Evolutionary conservation across 2,329 filamentous ascomycete genomes (phyloP).

Genomic region (Phoma herbarum): DNA sequence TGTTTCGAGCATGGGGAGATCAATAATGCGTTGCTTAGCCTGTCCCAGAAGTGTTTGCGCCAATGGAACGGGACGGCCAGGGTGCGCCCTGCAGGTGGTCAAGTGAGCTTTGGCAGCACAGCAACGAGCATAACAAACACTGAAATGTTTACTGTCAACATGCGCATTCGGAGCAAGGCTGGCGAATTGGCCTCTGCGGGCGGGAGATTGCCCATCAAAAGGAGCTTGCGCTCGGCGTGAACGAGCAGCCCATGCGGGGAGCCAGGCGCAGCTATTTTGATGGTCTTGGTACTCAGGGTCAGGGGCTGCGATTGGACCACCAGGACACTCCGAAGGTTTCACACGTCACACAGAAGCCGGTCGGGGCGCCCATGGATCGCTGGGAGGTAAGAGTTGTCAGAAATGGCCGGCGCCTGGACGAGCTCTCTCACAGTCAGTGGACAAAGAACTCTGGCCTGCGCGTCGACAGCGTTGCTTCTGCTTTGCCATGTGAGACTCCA

Average conservation of each 20-base stretch:
- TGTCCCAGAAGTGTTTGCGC: conserved; percentile 38
- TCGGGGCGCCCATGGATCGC: conserved; percentile 16
- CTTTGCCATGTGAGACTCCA: conserved; percentile 15
- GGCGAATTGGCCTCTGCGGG: conserved; percentile 6
- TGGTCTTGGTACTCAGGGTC: conserved; percentile 14
- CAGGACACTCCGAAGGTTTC: conserved; percentile 12
- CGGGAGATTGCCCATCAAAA: conserved; percentile 21
- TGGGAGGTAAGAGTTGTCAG: conserved; percentile 17
- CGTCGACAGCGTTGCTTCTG: background rate
- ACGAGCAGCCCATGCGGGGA: conserved; percentile 23
- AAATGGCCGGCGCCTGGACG: conserved; percentile 23
- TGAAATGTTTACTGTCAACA: conserved; percentile 10
- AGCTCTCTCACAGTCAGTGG: background rate
- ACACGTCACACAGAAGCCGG: conserved; percentile 19
- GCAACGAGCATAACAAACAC: conserved; percentile 11
- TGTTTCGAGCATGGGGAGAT: conserved; percentile 35
- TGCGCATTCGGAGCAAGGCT: conserved; percentile 2
- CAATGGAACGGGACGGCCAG: background rate
- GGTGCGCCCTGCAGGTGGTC: conserved; percentile 1
- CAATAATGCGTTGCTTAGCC: conserved; percentile 43
- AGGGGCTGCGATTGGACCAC: conserved; percentile 18
- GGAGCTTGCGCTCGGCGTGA: conserved; percentile 20
- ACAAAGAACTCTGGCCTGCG: conserved; percentile 2
- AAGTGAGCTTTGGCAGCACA: conserved; percentile 4
- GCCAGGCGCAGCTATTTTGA: conserved; percentile 22